A percentile compares a stretch with the other conserved stretches of the same genome.
These are phyloP conservation scores for Rauvolfia tetraphylla DNA, from an alignment of 257 asterid genomes.

Conservation along the genomic window DNA sequence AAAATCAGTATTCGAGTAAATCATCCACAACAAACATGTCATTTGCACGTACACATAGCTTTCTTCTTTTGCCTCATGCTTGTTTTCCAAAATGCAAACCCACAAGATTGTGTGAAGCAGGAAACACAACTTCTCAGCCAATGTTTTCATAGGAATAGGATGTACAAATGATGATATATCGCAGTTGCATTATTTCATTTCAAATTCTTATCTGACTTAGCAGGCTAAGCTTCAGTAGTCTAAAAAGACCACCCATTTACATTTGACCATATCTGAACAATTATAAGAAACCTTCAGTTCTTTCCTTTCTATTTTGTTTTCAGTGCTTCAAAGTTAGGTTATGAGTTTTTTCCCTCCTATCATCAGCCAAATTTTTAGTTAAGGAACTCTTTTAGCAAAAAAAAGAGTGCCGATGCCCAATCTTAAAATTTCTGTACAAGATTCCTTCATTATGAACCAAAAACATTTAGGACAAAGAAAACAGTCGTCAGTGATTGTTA, in stretches of 20 bases:
- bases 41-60: background rate
- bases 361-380: background rate
- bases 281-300: background rate
- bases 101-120: background rate
- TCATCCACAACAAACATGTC: background rate
- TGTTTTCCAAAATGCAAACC: background rate
- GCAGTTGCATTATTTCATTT: background rate
- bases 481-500: background rate
- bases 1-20: background rate
- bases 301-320: background rate
- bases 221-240: background rate
- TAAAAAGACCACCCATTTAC: background rate
- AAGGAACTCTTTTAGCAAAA: background rate
- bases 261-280: background rate
- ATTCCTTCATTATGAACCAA: background rate
- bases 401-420: too few species aligned
- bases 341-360: background rate
- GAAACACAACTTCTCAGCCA: background rate
- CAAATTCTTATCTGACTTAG: background rate
- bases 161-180: background rate
- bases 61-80: background rate
- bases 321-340: background rate
- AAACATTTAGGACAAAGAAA: background rate
- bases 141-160: background rate
- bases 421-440: background rate